Evolutionary conservation across 495 filamentous ascomycete species (phyloP).

Genomic region (Trichoderma gamsii): DNA sequence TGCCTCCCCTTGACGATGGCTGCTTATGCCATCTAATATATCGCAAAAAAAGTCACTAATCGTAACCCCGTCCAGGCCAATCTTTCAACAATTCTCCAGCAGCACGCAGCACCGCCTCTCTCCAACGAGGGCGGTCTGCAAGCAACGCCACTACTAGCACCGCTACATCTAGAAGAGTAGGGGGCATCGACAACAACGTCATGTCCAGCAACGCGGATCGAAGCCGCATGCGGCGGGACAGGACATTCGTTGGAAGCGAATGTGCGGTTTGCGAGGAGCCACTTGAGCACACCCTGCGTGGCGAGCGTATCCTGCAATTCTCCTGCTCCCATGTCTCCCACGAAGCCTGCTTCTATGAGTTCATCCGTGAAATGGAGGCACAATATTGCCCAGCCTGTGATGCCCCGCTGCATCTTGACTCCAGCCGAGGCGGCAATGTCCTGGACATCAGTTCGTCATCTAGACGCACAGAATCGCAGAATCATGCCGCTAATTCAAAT

Average conservation of each 20-base stretch:
- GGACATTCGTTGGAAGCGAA: conserved; percentile 90
- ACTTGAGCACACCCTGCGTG: conserved; percentile 89
- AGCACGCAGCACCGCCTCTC: conserved; percentile 3
- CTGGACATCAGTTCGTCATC: conserved; percentile 75
- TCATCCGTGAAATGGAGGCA: conserved; percentile 89
- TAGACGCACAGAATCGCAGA: conserved; percentile 11
- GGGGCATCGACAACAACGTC: conserved; percentile 24
- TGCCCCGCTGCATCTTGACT: conserved; percentile 86
- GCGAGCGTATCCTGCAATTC: conserved; percentile 92
- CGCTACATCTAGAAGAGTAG: conserved; percentile 20
- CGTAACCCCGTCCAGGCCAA: not conserved
- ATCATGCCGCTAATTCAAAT: conserved; percentile 12
- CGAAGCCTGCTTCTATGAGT: conserved; percentile 99
- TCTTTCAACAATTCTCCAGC: not conserved
- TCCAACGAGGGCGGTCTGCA: not conserved
- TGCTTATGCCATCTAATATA: conserved; percentile 15
- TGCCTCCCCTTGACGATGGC: conserved; percentile 12
- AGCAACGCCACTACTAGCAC: not conserved
- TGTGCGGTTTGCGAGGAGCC: conserved; percentile 98
- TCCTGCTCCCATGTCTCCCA: conserved; percentile 94
- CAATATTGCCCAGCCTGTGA: conserved; percentile 95
- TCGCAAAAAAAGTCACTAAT: conserved; percentile 11
- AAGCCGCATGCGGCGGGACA: conserved; percentile 73
- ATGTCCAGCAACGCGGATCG: conserved; percentile 76
- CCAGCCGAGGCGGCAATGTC: conserved; percentile 90